Evolutionary conservation across 441 rosid species (phyloP).

Genomic region (Corymbia calophylla): DNA sequence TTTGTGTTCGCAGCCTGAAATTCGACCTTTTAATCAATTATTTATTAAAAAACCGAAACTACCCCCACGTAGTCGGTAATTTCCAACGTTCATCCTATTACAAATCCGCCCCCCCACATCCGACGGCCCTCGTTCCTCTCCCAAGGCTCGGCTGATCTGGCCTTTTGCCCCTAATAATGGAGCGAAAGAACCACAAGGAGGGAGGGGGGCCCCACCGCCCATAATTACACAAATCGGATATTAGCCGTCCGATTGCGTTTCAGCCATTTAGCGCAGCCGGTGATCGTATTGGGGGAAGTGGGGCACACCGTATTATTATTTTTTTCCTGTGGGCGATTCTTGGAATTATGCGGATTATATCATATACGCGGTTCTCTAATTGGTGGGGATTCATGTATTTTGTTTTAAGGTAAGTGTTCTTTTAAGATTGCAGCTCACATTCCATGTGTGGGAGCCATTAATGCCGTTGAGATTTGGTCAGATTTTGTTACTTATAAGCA

Average conservation of each 20-base stretch:
- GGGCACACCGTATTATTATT: background rate
- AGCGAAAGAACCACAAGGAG: background rate
- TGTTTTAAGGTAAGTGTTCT: background rate
- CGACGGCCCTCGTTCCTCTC: background rate
- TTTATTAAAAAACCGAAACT: too few relatives aligned
- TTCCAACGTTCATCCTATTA: background rate
- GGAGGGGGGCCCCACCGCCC: too few relatives aligned
- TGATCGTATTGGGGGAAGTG: rapidly evolving
- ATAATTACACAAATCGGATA: background rate
- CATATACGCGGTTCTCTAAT: background rate
- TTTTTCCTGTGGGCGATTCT: background rate
- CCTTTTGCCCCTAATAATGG: background rate
- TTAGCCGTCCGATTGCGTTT: background rate
- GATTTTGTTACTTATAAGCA: background rate
- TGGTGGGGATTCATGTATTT: too few relatives aligned
- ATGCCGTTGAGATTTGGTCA: background rate
- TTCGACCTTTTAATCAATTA: background rate
- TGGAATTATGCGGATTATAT: background rate
- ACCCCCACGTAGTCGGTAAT: background rate
- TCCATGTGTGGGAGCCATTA: background rate
- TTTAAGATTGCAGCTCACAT: background rate
- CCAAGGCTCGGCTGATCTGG: background rate
- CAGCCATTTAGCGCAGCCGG: background rate
- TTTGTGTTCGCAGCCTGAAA: too few relatives aligned
- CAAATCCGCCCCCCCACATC: background rate